These are phyloP conservation scores for Medicago truncatula DNA, from an alignment of 306 rosid species.

Conservation along the genomic window DNA sequence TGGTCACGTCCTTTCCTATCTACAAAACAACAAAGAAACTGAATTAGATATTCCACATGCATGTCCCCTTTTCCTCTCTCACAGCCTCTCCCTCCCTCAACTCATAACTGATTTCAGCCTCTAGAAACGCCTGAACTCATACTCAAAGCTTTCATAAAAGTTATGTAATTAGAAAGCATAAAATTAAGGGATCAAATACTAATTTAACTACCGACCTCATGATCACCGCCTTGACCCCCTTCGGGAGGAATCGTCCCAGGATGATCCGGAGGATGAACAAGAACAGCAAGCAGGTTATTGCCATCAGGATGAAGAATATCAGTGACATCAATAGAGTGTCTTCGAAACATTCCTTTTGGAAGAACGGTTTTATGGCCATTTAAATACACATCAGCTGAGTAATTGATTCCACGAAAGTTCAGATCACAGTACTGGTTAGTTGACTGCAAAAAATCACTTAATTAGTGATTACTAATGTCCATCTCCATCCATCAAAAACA, in stretches of 20 bases:
- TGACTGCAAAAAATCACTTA: constrained; percentile 55
- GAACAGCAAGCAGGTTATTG: constrained; percentile 82
- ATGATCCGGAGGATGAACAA: constrained; percentile 97
- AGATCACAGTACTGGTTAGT: constrained; percentile 73
- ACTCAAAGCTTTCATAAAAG: not conserved
- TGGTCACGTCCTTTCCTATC: constrained; percentile 96
- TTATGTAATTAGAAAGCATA: constrained; percentile 8
- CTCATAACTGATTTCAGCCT: constrained; percentile 5
- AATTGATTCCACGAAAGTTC: constrained; percentile 89
- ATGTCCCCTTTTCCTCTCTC: constrained; percentile 25
- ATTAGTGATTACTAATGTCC: not conserved
- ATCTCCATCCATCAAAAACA: constrained; percentile 18
- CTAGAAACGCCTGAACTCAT: constrained; percentile 30
- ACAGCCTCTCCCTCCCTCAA: not conserved
- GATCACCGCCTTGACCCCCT: constrained; percentile 99
- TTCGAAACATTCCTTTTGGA: constrained; percentile 92
- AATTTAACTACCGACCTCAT: constrained; percentile 61
- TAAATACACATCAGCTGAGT: constrained; percentile 82
- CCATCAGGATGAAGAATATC: constrained; percentile 74
- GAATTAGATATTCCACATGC: constrained; percentile 33
- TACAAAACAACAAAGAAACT: constrained; percentile 40
- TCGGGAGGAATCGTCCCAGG: constrained; percentile 81
- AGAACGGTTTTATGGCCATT: constrained; percentile 74
- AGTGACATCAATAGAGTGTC: constrained; percentile 87
- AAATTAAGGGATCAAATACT: constrained; percentile 10